Conservation (phyloP, 352 stramenopile genomes). For the Pythium angustatum region DNA sequence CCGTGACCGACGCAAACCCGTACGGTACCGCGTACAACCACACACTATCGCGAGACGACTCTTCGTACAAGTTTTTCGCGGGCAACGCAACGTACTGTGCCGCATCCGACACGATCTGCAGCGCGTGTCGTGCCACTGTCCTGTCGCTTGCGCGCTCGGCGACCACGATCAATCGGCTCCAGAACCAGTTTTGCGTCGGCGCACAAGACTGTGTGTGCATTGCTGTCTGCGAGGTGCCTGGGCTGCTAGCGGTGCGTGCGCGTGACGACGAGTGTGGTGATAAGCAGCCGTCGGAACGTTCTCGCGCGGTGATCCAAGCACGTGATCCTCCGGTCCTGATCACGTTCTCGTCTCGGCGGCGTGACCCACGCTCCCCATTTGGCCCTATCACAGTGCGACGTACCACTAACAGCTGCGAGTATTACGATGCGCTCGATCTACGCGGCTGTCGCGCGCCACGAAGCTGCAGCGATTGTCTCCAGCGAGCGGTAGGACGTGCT, state of each 20-base stretch:
- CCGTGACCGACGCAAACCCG: neutral
- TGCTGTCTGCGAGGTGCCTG: conserved; percentile 26
- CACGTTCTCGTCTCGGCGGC: neutral
- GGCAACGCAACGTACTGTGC: conserved; percentile 19
- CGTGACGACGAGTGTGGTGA: neutral
- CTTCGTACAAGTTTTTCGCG: neutral
- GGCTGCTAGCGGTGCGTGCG: neutral
- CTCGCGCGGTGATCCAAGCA: neutral
- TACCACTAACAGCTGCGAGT: conserved; percentile 4
- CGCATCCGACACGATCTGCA: conserved; percentile 6
- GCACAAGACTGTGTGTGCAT: conserved; percentile 17
- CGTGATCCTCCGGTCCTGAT: neutral
- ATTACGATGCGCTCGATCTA: conserved; percentile 2
- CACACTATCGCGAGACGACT: neutral
- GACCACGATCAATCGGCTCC: neutral
- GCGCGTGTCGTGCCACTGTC: neutral
- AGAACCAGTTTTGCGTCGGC: conserved; percentile 19
- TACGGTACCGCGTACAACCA: neutral
- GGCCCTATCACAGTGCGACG: neutral
- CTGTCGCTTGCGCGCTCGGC: neutral
- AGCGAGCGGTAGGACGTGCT: conserved; percentile 5
- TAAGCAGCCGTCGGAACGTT: neutral
- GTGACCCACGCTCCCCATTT: neutral
- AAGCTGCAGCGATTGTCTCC: conserved; percentile 11
- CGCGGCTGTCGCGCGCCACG: conserved; percentile 11